Evolutionary conservation across 305 asterid genomes (phyloP), one percentile per base, ranked within the genome.

Genomic region (Plantago lanceolata): DNA sequence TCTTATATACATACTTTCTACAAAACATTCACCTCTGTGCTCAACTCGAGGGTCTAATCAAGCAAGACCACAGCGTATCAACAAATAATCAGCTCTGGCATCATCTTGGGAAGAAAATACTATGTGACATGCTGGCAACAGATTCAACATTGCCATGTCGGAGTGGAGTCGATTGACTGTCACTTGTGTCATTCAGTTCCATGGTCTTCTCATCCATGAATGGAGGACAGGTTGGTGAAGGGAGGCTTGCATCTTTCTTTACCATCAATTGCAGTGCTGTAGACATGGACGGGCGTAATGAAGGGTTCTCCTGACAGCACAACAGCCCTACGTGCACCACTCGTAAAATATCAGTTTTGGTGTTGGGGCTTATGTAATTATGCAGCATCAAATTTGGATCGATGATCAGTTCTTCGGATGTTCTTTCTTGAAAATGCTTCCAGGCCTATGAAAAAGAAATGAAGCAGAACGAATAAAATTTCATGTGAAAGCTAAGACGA

Each of bases 241-340:
- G 91, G 19, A 87, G 82, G 33, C 26, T 35, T 57, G 81, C 82
- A 2, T 82, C 90, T 62, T 79, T 83, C 48, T 73, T 78, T 0
- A 78, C 83, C 24, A 87, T 71, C 90, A 87, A 85, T 50, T 72
- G 69, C 19, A 85, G 71, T 18, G 79, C 92, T 74, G 65, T 82
- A 7, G 94, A 85, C 96, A 87, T 87, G 55, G 75, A 61, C 19
- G 97, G 97, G 29, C 88, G 64, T 40, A 85, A 61, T 0, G 81
- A 72, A 14, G 94, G 79, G 60, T 66, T 71, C 59, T 87, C 90
- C 70, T 90, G 97, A 44, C 84, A 82, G 78, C 97, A 87, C 78
- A 85, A 68, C 14, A 90, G 89, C 50, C 87, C 96, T 8, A 87
- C 79, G n/a, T 90, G 94, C 24, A 84, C 75, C 40, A 78, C 81